Evolutionary conservation across 2,329 filamentous ascomycete genomes (phyloP).

Genomic region (Cladophialophora chaetospira): DNA sequence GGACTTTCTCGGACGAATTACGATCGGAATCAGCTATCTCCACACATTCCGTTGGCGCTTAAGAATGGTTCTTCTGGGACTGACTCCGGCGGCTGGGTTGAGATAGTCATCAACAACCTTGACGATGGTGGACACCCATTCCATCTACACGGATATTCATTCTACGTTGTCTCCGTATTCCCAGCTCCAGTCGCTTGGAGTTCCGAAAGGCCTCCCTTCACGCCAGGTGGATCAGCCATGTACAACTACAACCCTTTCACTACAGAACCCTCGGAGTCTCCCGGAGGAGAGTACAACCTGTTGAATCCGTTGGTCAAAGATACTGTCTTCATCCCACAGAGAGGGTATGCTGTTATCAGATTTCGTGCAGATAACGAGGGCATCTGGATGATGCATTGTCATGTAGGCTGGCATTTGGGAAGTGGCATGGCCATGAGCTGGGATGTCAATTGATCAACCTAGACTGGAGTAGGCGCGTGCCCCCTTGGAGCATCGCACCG

Average conservation of each 20-base stretch:
- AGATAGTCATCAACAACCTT: constrained; percentile 43
- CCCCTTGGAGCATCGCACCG: no score
- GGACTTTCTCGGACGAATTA: constrained; percentile 41
- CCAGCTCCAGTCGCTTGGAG: constrained; percentile 25
- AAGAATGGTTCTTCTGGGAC: background rate
- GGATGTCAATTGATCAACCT: constrained; percentile 5
- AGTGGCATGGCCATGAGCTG: constrained; percentile 52
- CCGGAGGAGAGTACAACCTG: constrained; percentile 17
- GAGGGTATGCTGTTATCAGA: constrained; percentile 32
- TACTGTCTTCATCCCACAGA: constrained; percentile 18
- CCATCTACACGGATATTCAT: constrained; percentile 57
- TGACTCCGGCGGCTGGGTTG: constrained; percentile 40
- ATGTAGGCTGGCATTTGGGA: constrained; percentile 42
- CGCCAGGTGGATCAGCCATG: constrained; percentile 1
- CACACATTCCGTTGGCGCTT: constrained; percentile 7
- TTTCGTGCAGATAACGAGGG: constrained; percentile 42
- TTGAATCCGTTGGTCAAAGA: constrained; percentile 10
- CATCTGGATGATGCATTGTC: constrained; percentile 42
- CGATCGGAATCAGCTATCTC: constrained; percentile 46
- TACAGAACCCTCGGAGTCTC: constrained; percentile 4
- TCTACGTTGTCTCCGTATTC: constrained; percentile 46
- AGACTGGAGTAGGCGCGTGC: no score
- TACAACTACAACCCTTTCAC: constrained; percentile 19
- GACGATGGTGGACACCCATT: constrained; percentile 48
- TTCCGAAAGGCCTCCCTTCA: constrained; percentile 21